Evolutionary conservation across 305 asterid genomes (phyloP).

Genomic region (Fraxinus greggii): DNA sequence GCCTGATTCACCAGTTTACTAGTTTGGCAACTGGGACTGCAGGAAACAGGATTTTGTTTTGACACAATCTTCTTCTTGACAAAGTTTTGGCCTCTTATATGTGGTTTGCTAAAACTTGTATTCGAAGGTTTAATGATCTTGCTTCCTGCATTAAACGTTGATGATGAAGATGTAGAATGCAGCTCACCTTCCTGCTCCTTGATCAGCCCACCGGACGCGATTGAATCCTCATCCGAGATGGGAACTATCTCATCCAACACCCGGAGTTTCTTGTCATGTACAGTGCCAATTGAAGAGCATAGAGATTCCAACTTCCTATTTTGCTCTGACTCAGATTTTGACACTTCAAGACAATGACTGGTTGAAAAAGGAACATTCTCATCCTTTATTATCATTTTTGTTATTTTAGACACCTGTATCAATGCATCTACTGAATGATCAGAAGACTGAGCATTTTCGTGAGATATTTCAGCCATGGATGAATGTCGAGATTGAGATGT

Average conservation of each 20-base stretch:
- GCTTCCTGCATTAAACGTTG: conserved; percentile 24
- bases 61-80: conserved; percentile 44
- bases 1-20: conserved; percentile 33
- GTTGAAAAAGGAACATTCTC: conserved; percentile 25
- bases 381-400: conserved; percentile 15
- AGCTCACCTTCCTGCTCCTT: conserved; percentile 30
- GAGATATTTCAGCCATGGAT: conserved; percentile 23
- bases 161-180: conserved; percentile 29
- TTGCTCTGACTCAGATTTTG: conserved; percentile 28
- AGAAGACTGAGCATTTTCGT: conserved; percentile 26
- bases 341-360: conserved; percentile 18
- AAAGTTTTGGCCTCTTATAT: conserved; percentile 39
- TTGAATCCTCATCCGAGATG: conserved; percentile 30
- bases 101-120: conserved; percentile 34
- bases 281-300: conserved; percentile 22
- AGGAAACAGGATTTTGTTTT: conserved; percentile 23
- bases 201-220: conserved; percentile 16
- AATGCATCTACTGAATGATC: conserved; percentile 18
- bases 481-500: conserved; percentile 25
- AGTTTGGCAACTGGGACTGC: conserved; percentile 27
- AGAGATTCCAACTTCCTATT: conserved; percentile 22
- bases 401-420: conserved; percentile 9
- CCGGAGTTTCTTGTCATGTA: conserved; percentile 27
- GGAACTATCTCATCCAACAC: conserved; percentile 35
- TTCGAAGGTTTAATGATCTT: conserved; percentile 34